A percentile compares a stretch with the other conserved stretches of the same genome.
phyloP scores from a whole-genome alignment of 306 rosid species.

The Rosa chinensis region DNA sequence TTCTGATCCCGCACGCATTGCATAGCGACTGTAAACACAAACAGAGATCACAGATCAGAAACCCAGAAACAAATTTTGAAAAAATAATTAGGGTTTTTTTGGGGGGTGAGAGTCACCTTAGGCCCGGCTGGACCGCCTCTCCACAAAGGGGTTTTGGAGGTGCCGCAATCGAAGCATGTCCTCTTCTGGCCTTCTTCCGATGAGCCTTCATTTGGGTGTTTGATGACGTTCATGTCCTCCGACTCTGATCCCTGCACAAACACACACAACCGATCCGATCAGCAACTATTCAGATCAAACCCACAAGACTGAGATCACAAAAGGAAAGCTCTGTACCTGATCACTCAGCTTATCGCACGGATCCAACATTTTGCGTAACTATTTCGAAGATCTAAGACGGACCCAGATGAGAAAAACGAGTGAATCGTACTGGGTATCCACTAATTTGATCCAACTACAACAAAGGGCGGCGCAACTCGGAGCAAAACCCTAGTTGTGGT shows the following conservation, averaged over 20 bases:
- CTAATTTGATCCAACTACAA: background rate
- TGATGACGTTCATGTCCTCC: slow-evolving; percentile 44
- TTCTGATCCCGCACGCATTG: slow-evolving; percentile 97
- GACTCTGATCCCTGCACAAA: slow-evolving; percentile 72
- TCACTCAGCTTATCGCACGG: slow-evolving; percentile 60
- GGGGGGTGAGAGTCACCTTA: slow-evolving; percentile 43
- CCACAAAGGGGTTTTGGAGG: slow-evolving; percentile 94
- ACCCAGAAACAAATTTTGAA: background rate
- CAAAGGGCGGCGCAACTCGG: background rate
- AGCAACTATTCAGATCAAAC: slow-evolving; percentile 19
- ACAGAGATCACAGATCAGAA: background rate
- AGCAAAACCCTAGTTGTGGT: background rate
- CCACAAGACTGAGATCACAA: background rate
- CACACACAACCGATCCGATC: slow-evolving; percentile 26
- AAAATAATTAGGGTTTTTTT: background rate
- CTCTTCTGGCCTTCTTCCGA: slow-evolving; percentile 64
- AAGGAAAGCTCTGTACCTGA: background rate
- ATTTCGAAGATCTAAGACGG: slow-evolving; percentile 38
- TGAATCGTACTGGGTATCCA: slow-evolving; percentile 11
- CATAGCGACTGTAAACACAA: slow-evolving; percentile 65
- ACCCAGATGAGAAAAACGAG: slow-evolving; percentile 30
- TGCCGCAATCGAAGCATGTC: slow-evolving; percentile 93
- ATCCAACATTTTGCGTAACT: slow-evolving; percentile 53
- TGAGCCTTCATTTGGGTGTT: slow-evolving; percentile 47
- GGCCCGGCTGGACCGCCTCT: slow-evolving; percentile 98